These are phyloP conservation scores for Nigrospora oryzae DNA, from an alignment of 2,329 filamentous ascomycete species.

Conservation along the genomic window DNA sequence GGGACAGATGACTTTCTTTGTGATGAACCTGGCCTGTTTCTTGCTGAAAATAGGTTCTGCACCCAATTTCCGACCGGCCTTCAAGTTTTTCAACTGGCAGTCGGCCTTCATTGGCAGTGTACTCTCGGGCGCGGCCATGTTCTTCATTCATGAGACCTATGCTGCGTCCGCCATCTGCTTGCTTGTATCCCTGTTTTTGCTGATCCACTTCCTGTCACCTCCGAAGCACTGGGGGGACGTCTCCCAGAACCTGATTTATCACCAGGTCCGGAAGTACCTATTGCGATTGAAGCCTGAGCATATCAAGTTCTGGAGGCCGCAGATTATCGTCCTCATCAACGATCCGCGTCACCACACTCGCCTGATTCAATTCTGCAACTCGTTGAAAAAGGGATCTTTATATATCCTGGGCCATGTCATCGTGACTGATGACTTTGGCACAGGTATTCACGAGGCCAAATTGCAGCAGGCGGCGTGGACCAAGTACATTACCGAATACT, in stretches of 20 bases:
- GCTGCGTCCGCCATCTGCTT: conserved; percentile 67
- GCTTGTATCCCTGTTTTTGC: conserved; percentile 66
- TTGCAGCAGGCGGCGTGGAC: conserved; percentile 77
- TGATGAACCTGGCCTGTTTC: conserved; percentile 83
- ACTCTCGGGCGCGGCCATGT: conserved; percentile 76
- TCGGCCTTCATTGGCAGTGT: conserved; percentile 68
- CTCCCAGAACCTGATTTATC: conserved; percentile 79
- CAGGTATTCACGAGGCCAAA: conserved; percentile 72
- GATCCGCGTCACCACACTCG: conserved; percentile 74
- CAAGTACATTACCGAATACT: conserved; percentile 74
- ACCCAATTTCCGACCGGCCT: conserved; percentile 81
- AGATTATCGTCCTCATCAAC: conserved; percentile 78
- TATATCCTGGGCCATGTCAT: conserved; percentile 86
- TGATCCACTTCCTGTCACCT: conserved; percentile 79
- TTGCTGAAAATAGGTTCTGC: conserved; percentile 79
- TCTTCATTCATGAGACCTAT: conserved; percentile 79
- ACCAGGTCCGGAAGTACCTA: conserved; percentile 80
- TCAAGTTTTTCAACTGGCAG: conserved; percentile 83
- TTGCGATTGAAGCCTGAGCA: conserved; percentile 78
- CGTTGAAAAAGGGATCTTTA: conserved; percentile 76
- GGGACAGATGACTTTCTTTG: conserved; percentile 74
- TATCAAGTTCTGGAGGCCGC: conserved; percentile 89
- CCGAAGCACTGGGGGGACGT: conserved; percentile 89
- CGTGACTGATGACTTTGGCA: conserved; percentile 72
- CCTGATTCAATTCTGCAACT: conserved; percentile 86